Conservation (phyloP, 2,329 filamentous ascomycete species). For the Diatrype stigma region DNA sequence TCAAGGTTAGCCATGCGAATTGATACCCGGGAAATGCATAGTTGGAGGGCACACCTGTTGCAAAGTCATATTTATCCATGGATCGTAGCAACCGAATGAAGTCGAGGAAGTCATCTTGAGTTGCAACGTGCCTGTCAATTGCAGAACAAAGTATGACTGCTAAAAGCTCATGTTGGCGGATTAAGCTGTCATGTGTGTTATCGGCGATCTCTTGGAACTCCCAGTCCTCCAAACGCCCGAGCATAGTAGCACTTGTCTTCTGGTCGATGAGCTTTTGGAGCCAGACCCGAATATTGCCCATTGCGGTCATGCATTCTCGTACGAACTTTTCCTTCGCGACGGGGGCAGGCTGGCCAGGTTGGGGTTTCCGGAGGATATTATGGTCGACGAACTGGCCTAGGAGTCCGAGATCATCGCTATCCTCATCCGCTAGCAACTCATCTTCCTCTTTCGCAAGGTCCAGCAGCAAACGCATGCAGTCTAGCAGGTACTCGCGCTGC, state of each 20-base stretch:
- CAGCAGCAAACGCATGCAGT: slow-evolving; percentile 77
- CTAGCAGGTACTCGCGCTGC: slow-evolving; percentile 75
- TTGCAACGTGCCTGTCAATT: slow-evolving; percentile 70
- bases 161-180: slow-evolving; percentile 85
- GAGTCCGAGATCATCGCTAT: slow-evolving; percentile 47
- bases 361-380: slow-evolving; percentile 49
- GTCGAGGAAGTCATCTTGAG: slow-evolving; percentile 66
- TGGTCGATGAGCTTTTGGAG: slow-evolving; percentile 73
- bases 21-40: background rate
- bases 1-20: slow-evolving; percentile 15
- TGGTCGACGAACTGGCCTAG: slow-evolving; percentile 53
- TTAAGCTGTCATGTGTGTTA: slow-evolving; percentile 74
- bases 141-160: slow-evolving; percentile 75
- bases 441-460: slow-evolving; percentile 63
- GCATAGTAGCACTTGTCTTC: slow-evolving; percentile 67
- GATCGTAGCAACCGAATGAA: slow-evolving; percentile 66
- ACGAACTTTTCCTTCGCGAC: slow-evolving; percentile 57
- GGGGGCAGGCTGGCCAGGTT: slow-evolving; percentile 39
- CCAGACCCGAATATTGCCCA: slow-evolving; percentile 74
- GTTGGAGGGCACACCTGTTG: slow-evolving; percentile 13
- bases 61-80: slow-evolving; percentile 68
- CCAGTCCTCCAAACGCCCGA: slow-evolving; percentile 58
- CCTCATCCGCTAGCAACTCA: slow-evolving; percentile 45
- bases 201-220: slow-evolving; percentile 72
- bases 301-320: slow-evolving; percentile 68